Base-by-base conservation (phyloP, 2,329 filamentous ascomycete genomes). In the Aspergillus alliaceus region DNA sequence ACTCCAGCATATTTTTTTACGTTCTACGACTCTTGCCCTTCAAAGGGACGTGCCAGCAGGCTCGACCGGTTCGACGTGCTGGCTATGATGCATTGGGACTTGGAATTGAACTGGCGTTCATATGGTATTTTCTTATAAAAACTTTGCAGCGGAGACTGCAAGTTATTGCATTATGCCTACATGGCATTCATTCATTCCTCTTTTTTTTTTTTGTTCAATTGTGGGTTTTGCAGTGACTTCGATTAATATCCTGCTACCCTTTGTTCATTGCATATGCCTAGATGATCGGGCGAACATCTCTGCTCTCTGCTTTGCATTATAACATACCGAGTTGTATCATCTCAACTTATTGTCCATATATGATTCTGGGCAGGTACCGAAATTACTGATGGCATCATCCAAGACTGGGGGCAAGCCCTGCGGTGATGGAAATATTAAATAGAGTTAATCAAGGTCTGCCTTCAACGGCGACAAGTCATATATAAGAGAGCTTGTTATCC, bases 51-150 rank as follows among this genome's bases (percentile, higher is more conserved):
- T 32, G 44, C 58, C 50, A 58, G 53, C 18, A 40, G 42, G 51
- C 46, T 61, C 63, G 64, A 60, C 62, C 56, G 64, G 64, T 50
- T 62, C 62, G 62, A 67, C 42, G 51, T 32, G 53, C 56, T 58
- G 54, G 61, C 53, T 55, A 59, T 49, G 52, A 60, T 59, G 64
- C 63, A 66, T 65, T 63, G 59, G 59, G 64, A 57, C 52, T 54
- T 37, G 59, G 52, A 40, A 56, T 49, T 48, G 46, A 54, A 50
- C 53, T 57, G 51, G 57, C 37, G 54, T 60, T 59, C 34, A 54
- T 20, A 55, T 51, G 48, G 53, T 47, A 31, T 48, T 24, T 32
- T 31, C 11, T 40, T 14, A 35, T 35, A 35, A 35, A 3, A 35
- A 35, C 32, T 35, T 44, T 7, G 24, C 40, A 44, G 40, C 40